A percentile compares a stretch with the other conserved stretches of the same genome.
Conservation (phyloP, 768 basidiomycete species). For the Kwoniella sp. region DNA sequence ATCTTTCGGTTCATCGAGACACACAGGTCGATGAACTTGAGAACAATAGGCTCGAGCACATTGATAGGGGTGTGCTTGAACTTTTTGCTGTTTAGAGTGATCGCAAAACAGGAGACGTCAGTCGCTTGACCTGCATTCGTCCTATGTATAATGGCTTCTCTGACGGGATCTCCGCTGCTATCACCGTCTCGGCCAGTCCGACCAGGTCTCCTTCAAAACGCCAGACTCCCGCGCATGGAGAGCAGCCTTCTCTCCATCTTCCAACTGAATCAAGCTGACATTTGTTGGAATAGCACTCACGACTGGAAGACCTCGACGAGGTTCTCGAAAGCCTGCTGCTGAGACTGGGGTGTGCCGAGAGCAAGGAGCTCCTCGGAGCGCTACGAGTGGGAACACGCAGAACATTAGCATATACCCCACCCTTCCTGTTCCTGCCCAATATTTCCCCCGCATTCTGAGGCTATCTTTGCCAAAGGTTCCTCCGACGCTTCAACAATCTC, state of each 20-base stretch:
- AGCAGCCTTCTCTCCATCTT: not conserved
- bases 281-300: constrained; percentile 33
- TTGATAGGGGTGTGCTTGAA: constrained; percentile 87
- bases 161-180: no score
- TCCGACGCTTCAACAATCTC: not conserved
- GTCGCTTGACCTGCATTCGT: no score
- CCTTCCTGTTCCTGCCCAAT: no score
- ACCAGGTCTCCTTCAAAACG: no score
- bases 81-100: constrained; percentile 73
- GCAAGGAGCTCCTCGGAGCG: constrained; percentile 56
- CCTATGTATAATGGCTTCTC: no score
- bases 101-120: no score
- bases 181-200: no score
- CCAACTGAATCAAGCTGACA: not conserved
- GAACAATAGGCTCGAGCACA: constrained; percentile 91
- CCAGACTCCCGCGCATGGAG: no score
- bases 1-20: constrained; percentile 92
- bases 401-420: not conserved
- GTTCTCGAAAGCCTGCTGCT: constrained; percentile 55
- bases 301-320: constrained; percentile 55
- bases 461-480: not conserved
- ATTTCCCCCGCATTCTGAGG: no score
- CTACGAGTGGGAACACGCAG: constrained; percentile 22
- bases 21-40: constrained; percentile 93
- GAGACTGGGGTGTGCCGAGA: constrained; percentile 52